Evolutionary conservation across 306 rosid genomes (phyloP).

Genomic region (Psophocarpus tetragonolobus): DNA sequence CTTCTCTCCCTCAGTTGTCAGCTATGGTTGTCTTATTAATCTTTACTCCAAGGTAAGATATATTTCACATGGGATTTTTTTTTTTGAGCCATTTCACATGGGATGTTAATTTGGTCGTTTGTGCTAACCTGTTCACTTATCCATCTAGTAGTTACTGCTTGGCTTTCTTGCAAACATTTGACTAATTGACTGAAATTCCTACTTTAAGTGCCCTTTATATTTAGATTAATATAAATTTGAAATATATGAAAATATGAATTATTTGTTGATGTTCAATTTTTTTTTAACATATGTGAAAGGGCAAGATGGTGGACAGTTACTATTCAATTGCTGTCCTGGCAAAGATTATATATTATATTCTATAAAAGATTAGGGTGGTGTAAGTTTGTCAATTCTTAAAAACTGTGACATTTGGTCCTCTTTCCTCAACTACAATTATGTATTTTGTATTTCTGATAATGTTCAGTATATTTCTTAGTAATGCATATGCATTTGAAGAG

Average conservation of each 20-base stretch:
- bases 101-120: conserved; percentile 17
- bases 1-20: conserved; percentile 85
- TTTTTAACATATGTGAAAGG: not conserved
- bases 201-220: not conserved
- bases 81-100: not conserved
- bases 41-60: conserved; percentile 76
- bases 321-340: not conserved
- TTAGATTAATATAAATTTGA: conserved; percentile 15
- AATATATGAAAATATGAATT: conserved; percentile 1
- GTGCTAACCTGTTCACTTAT: not conserved
- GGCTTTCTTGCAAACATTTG: conserved; percentile 24
- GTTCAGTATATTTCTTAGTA: not conserved
- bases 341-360: not conserved
- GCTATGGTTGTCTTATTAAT: conserved; percentile 92
- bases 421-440: not conserved
- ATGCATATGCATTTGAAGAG: not conserved
- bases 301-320: not conserved
- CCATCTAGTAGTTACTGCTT: not conserved
- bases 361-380: not conserved
- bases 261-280: not conserved
- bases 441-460: not conserved
- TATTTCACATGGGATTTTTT: conserved; percentile 13
- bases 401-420: not conserved
- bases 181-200: conserved; percentile 11
- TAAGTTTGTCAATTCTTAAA: not conserved